phyloP scores from a whole-genome alignment of 768 basidiomycete genomes.

The Tricholoma flavovirens region DNA sequence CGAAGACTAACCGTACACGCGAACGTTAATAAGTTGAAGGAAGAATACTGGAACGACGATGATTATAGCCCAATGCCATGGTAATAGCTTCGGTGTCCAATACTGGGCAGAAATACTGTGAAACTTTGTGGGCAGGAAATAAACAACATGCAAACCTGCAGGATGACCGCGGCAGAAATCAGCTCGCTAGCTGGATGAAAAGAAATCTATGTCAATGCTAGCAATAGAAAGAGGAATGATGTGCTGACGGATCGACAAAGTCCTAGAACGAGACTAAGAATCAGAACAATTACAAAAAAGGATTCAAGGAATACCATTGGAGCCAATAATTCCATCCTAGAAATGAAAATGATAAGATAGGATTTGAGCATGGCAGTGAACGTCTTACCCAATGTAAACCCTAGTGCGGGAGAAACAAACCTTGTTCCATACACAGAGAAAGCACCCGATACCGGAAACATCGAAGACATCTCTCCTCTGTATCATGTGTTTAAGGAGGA shows the following conservation, averaged over 20 bases:
- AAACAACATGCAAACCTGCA: conserved; percentile 27
- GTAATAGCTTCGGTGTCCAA: conserved; percentile 41
- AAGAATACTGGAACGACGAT: conserved; percentile 49
- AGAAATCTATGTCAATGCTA: not conserved
- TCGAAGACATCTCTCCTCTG: conserved; percentile 62
- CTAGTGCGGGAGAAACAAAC: conserved; percentile 56
- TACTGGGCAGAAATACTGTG: conserved; percentile 18
- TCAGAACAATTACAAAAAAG: not conserved
- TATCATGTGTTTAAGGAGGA: not conserved
- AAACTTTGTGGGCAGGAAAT: not conserved
- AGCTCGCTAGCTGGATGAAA: conserved; percentile 43
- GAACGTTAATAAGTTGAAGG: conserved; percentile 50
- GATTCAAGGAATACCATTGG: conserved; percentile 32
- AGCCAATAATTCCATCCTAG: conserved; percentile 55
- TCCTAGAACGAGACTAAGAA: conserved; percentile 11
- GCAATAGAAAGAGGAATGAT: not conserved
- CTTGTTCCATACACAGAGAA: conserved; percentile 54
- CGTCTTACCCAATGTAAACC: conserved; percentile 48
- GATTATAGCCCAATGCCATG: conserved; percentile 53
- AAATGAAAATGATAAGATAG: not conserved
- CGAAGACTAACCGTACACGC: conserved; percentile 44
- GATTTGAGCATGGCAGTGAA: not conserved
- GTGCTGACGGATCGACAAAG: conserved; percentile 20
- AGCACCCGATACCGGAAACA: conserved; percentile 57
- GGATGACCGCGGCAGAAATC: conserved; percentile 50